Evolutionary conservation across 306 rosid genomes (phyloP), one percentile per base, ranked within the genome.

Genomic region (Cyamopsis tetragonoloba): DNA sequence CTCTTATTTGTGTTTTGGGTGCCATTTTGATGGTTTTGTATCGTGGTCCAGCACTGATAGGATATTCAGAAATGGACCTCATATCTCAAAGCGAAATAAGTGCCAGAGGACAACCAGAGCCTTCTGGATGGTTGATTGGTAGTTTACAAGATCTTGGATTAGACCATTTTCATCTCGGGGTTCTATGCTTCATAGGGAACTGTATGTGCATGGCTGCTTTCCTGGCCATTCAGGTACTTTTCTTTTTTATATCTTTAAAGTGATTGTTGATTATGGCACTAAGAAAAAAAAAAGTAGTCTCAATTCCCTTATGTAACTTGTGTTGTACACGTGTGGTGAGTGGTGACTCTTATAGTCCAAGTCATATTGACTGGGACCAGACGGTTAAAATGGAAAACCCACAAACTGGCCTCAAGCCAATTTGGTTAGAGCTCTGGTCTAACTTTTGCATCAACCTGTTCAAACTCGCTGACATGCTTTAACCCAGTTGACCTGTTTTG

Each of bases 201-300:
- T 87, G 91, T 72, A 80, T 93, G 83, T 93, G 98, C 93, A 93
- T 93, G 98, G 96, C 97, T 66, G 77, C 88, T 54, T 89, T 84
- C 80, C 77, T 93, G 67, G 76, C 96, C 63, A 83, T 89, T 80
- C 98, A 92, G 96, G 98, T 92, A 79, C 69, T 4, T 68, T 34
- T 53, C 32, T 32, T 9, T 70, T 61, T 44, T 19, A 49, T 55
- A 1, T 60, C 42, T 47, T 76, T 63, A 26, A 49, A 50, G 10
- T 49, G 43, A 32, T 49, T 46, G 39, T 49, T 41, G 47, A 75
- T 15, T 65, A 19, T 26, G 27, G 15, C 61, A 50, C 38, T 38
- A 24, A 30, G 42, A 4, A 44, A 17, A 17, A 51, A 61, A 62
- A 49, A 51, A 42, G 26, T 23, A 38, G 43, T 57, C 50, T 34